Percentiles rank a stretch among this genome's conserved stretches.
Evolutionary conservation across 305 asterid genomes (phyloP).

Genomic region (Solanum hybrid): DNA sequence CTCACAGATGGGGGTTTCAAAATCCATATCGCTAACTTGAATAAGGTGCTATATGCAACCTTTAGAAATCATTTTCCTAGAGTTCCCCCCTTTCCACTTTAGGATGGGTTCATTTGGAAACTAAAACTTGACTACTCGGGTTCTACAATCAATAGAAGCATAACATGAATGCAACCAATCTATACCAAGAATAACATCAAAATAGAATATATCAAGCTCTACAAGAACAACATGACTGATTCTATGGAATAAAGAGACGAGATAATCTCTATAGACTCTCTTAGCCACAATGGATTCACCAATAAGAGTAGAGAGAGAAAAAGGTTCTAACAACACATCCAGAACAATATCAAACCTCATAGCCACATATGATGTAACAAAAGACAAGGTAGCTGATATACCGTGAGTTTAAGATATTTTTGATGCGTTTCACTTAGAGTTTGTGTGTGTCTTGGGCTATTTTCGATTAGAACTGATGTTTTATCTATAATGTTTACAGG

Average conservation of each 20-base stretch:
- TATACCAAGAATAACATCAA: neutral
- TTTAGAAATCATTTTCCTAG: no score
- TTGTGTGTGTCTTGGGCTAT: no score
- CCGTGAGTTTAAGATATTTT: no score
- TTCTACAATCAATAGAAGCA: neutral
- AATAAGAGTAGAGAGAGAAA: neutral
- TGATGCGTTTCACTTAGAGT: no score
- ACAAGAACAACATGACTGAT: neutral
- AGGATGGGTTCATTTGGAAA: neutral
- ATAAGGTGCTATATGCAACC: neutral
- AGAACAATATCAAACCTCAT: neutral
- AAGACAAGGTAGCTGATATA: neutral
- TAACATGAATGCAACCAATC: neutral
- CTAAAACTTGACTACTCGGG: neutral
- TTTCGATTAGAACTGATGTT: no score
- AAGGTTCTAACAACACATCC: neutral
- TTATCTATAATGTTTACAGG: no score
- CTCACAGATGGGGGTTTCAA: neutral
- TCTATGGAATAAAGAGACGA: no score
- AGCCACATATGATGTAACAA: neutral
- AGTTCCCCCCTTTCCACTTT: neutral
- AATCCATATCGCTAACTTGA: neutral
- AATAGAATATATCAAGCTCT: neutral
- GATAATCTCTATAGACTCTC: neutral
- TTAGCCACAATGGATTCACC: neutral